These are phyloP conservation scores for Lichina pygmaea DNA, from an alignment of 495 filamentous ascomycete species.

Conservation along the genomic window DNA sequence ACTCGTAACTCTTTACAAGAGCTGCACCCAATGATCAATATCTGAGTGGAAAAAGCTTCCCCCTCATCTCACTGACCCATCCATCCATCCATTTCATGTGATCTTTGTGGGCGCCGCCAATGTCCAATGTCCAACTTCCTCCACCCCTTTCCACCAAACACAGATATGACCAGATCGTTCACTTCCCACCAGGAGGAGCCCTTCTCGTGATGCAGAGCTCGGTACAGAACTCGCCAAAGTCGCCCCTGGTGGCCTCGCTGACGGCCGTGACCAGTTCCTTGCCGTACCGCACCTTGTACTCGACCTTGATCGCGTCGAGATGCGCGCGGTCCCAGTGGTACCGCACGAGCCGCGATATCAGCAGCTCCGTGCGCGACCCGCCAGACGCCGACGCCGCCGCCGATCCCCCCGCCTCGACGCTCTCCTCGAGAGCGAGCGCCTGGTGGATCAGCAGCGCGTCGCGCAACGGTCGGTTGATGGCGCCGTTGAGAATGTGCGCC, in stretches of 20 bases:
- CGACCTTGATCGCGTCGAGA: slow-evolving; percentile 39
- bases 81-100: no score
- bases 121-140: no score
- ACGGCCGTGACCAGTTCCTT: slow-evolving; percentile 36
- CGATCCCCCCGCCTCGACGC: no score
- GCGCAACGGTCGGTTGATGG: slow-evolving; percentile 82
- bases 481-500: slow-evolving; percentile 86
- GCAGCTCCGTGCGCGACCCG: slow-evolving; percentile 42
- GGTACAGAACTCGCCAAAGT: slow-evolving; percentile 27
- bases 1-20: no score
- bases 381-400: not conserved
- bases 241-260: slow-evolving; percentile 21
- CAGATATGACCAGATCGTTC: not conserved
- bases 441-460: slow-evolving; percentile 89
- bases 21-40: no score
- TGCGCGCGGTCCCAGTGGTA: slow-evolving; percentile 67
- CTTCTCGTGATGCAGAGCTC: slow-evolving; percentile 1
- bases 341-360: slow-evolving; percentile 55
- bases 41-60: no score
- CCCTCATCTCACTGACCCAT: no score
- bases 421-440: slow-evolving; percentile 36
- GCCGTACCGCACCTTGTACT: slow-evolving; percentile 46
- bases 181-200: not conserved
- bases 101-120: no score
- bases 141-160: no score